Evolutionary conservation across 148 eudicot genomes (phyloP).

Genomic region (Fallopia convolvulus): DNA sequence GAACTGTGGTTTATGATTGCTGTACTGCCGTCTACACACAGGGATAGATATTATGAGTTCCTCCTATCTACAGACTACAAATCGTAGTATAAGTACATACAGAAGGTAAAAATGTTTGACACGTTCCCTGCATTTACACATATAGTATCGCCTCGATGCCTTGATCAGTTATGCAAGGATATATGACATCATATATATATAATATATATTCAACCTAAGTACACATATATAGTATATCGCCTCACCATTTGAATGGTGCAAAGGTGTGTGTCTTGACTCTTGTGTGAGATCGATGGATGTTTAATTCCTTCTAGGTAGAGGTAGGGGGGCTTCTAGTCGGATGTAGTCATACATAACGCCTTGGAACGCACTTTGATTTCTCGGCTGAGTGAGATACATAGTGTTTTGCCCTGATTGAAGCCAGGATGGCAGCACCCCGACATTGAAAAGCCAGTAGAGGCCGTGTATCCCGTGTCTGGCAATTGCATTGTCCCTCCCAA

Average conservation of each 20-base stretch:
- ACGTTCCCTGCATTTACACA: neutral
- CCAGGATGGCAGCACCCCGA: neutral
- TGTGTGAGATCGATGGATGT: neutral
- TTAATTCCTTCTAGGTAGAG: neutral
- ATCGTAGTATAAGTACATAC: neutral
- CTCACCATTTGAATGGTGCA: neutral
- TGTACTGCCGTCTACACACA: too few species aligned
- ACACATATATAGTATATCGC: neutral
- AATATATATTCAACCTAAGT: neutral
- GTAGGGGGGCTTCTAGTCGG: neutral
- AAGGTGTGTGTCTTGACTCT: too few species aligned
- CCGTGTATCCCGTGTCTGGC: constrained; percentile 13
- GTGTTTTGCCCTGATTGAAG: neutral
- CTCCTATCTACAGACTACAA: neutral
- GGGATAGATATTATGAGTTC: neutral
- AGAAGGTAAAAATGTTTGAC: neutral
- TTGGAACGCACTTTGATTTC: neutral
- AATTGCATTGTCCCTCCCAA: constrained; percentile 12
- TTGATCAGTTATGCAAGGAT: neutral
- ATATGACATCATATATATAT: too few species aligned
- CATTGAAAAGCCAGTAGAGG: constrained; percentile 5
- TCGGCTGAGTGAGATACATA: neutral
- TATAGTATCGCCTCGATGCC: neutral
- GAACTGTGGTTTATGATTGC: too few species aligned
- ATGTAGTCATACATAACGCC: constrained; percentile 14